phyloP scores from a whole-genome alignment of 2,329 filamentous ascomycete genomes.

The Pseudohalonectria lignicola region DNA sequence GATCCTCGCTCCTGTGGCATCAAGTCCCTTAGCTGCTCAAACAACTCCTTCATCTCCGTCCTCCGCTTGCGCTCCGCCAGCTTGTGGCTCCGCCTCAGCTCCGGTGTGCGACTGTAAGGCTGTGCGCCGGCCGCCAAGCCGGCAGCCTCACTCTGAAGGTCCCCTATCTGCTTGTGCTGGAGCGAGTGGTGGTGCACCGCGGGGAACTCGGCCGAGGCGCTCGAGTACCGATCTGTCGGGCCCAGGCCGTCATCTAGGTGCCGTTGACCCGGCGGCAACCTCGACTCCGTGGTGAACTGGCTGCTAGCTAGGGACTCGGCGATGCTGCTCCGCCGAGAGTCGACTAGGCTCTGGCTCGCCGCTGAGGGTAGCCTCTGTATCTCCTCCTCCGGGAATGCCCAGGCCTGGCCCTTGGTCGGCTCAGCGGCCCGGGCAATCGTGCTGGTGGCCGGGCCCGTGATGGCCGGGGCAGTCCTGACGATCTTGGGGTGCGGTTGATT shows the following conservation, averaged over 20 bases:
- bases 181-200: constrained; percentile 63
- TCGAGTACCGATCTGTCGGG: constrained; percentile 37
- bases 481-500: constrained; percentile 35
- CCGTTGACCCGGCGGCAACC: constrained; percentile 60
- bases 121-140: constrained; percentile 45
- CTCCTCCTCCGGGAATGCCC: constrained; percentile 71
- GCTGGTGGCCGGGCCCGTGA: constrained; percentile 57
- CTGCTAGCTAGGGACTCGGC: constrained; percentile 71
- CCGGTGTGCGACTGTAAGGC: constrained; percentile 74
- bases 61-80: constrained; percentile 73
- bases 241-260: constrained; percentile 52
- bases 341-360: constrained; percentile 38
- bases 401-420: constrained; percentile 72
- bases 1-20: constrained; percentile 73
- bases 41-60: constrained; percentile 82
- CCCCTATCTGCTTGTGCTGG: constrained; percentile 61
- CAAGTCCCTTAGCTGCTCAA: constrained; percentile 67
- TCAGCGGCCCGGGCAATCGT: constrained; percentile 61
- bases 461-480: constrained; percentile 60
- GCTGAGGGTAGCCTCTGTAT: constrained; percentile 39
- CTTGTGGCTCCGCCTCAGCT: constrained; percentile 75
- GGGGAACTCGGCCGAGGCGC: constrained; percentile 42
- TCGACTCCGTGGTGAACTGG: constrained; percentile 65
- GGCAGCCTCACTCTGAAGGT: constrained; percentile 50
- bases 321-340: constrained; percentile 65